Evolutionary conservation across 2,329 filamentous ascomycete species (phyloP).

Genomic region (Alternaria consortialis): DNA sequence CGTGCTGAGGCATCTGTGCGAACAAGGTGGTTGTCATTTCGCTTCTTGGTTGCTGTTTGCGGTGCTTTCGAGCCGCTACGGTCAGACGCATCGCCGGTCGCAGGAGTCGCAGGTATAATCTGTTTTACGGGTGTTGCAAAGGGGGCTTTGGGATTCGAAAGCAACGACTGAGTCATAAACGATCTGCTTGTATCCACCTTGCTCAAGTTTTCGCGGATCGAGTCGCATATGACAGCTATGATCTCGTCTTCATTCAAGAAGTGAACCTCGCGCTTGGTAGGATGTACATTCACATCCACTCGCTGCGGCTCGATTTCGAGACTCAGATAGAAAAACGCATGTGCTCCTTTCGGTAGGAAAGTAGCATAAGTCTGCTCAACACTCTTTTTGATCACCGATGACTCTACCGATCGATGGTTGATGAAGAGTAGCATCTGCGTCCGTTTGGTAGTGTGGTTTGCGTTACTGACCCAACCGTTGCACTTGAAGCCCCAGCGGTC

Average conservation of each 20-base stretch:
- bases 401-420: constrained; percentile 94
- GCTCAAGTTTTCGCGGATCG: constrained; percentile 79
- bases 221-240: constrained; percentile 81
- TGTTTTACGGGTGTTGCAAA: constrained; percentile 53
- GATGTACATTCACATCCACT: constrained; percentile 97
- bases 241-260: constrained; percentile 99
- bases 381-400: constrained; percentile 84
- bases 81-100: constrained; percentile 33
- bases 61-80: constrained; percentile 41
- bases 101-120: constrained; percentile 35
- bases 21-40: constrained; percentile 87
- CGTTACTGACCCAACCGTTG: constrained; percentile 84
- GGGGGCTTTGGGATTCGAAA: constrained; percentile 57
- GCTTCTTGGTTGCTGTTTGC: constrained; percentile 48
- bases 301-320: constrained; percentile 90
- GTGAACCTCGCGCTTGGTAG: constrained; percentile 95
- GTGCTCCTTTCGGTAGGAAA: constrained; percentile 91
- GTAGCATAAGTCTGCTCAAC: constrained; percentile 87
- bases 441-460: constrained; percentile 93
- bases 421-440: constrained; percentile 92
- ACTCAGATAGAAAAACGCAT: constrained; percentile 92
- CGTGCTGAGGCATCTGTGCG: constrained; percentile 87
- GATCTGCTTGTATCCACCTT: constrained; percentile 92
- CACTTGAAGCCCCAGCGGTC: constrained; percentile 85
- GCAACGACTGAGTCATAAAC: constrained; percentile 90